Percentiles rank a stretch among this genome's conserved stretches.
Evolutionary conservation across 495 filamentous ascomycete genomes (phyloP).

Genomic region (Aspergillus bridgeri): DNA sequence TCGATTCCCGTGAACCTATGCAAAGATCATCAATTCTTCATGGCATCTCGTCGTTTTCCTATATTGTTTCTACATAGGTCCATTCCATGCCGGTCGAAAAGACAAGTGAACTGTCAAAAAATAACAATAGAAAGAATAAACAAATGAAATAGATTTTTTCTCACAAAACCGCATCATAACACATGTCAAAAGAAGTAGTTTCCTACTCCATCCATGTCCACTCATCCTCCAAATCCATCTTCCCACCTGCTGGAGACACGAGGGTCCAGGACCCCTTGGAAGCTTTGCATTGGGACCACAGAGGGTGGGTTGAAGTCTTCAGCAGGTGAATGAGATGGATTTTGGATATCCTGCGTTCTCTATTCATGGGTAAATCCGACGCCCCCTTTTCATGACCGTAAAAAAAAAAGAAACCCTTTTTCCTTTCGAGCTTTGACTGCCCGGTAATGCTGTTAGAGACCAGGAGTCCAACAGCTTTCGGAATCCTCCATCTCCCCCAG

Average conservation of each 20-base stretch:
- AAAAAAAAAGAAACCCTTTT: constrained; percentile 8
- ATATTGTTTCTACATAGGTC: constrained; percentile 32
- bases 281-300: constrained; percentile 5
- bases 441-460: constrained; percentile 12
- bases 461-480: neutral
- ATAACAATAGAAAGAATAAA: constrained; percentile 22
- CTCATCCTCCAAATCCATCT: constrained; percentile 9
- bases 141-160: constrained; percentile 22
- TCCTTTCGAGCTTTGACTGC: constrained; percentile 8
- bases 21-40: constrained; percentile 11
- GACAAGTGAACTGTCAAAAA: constrained; percentile 20
- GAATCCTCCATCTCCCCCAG: constrained; percentile 7
- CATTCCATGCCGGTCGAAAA: constrained; percentile 32
- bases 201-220: constrained; percentile 22
- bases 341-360: constrained; percentile 25
- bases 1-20: neutral
- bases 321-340: constrained; percentile 14
- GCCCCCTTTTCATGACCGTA: constrained; percentile 36
- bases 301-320: constrained; percentile 6
- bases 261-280: constrained; percentile 2
- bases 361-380: constrained; percentile 31
- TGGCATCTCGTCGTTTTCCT: constrained; percentile 24
- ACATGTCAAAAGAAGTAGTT: constrained; percentile 34
- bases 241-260: constrained; percentile 7
- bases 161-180: constrained; percentile 38